Base-by-base conservation (phyloP, 129 eudicot species). In the Heracleum sosnowskyi region DNA sequence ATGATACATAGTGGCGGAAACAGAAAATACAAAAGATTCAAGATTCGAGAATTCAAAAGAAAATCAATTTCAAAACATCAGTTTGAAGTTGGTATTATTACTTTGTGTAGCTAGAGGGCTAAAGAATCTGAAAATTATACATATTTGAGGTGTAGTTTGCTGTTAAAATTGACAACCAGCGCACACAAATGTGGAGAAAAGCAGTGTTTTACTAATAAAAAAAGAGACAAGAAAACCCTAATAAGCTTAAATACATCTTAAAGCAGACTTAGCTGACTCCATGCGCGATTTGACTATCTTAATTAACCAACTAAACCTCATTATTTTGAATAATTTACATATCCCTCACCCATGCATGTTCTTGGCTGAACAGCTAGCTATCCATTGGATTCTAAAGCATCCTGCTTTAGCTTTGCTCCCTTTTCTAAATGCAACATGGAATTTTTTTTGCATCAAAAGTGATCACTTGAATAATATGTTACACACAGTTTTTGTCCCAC, bases 111-210 rank as follows among this genome's bases (percentile, higher is more conserved):
- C 4, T 45, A 3, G 18, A 45, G 53, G 22, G 53, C 53, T 12
- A 16, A 46, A 46, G 5, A 46, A 46, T 16, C 20, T 16, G 22
- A 46, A 46, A 46, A 13, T 0, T 46, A 18, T 8, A 47, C 24
- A 22, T 20, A 6, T 60, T 26, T 26, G 66, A 16, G 33, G 68
- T 60, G 68, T 60, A 13, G 1, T 31, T 66, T 1, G 72, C 72
- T 66, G 36, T 31, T 29, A 66, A 17, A 60, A 66, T 66, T 66
- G 72, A 66, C 72, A 66, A 66, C 40, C 72, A 66, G 72, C 71
- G 71, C 72, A 31, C 72, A 66, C 72, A 66, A 66, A 66, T 66
- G 72, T 66, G 17, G 72, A 66, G 72, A 66, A 66, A 66, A 10
- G 24, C 33, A n/a, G 68, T 8, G 68, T 60, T 60, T 60, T 51